Base-by-base conservation (phyloP, 2,329 filamentous ascomycete species). In the Aphanoascus verrucosus region DNA sequence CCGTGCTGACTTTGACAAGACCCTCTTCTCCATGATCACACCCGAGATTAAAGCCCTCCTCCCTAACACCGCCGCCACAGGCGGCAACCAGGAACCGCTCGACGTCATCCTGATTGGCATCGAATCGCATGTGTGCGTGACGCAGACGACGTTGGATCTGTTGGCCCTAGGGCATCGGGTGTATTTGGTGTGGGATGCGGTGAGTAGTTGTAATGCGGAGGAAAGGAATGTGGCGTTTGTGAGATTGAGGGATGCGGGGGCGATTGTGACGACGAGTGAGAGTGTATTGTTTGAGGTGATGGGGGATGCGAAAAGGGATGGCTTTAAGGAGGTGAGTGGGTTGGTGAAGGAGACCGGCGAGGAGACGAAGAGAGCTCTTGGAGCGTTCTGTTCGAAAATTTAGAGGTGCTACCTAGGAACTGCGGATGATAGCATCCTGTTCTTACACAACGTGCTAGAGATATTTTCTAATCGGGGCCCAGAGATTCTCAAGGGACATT, bases 81-180 rank as follows among this genome's bases (percentile, higher is more conserved):
- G 49, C 14, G 49, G 49, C 12, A 38, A 45, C 14, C 49, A 52
- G 19, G 62, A 69, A 0, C 65, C 65, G 0, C 72, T 79, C 19
- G 78, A 84, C 62, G 78, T 88, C 51, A 84, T 87, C 53, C 81
- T 97, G 58, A 84, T 95, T 14, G 91, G 91, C 37, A 95, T 97
- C 65, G 91, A 97, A 72, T 81, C 82, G 40, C 91, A 97, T 71
- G 93, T 97, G 66, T 97, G 91, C 74, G 83, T 97, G 31, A 90
- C 88, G 56, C 91, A 97, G 76, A 96, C 91, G 41, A 82, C 87
- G 14, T 76, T 96, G 41, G 91, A 96, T 72, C 73, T 94, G 47
- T 73, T 93, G 42, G 74, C 75, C 19, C 77, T 77, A 1, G 89
- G 89, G 0, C 87, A 95, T 69, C 75, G 76, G 51, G 91, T 96